A percentile compares a stretch with the other conserved stretches of the same genome.
Evolutionary conservation across 176 grass and related monocot species (phyloP).

Genomic region (Paspalum notatum): DNA sequence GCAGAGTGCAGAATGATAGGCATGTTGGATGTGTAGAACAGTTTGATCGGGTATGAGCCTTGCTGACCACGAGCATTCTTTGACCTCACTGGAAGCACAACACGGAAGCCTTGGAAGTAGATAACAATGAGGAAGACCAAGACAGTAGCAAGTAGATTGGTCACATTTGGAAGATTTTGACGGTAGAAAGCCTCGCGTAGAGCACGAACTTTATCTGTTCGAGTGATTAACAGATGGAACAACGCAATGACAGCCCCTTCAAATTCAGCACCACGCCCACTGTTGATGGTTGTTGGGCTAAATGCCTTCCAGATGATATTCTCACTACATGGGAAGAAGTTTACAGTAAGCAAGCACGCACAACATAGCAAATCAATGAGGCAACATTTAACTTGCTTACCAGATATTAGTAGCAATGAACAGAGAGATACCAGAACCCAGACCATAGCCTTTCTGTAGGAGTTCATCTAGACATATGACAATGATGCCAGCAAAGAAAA

Average conservation of each 20-base stretch:
- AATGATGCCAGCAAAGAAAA: slow-evolving; percentile 97
- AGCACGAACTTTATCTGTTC: slow-evolving; percentile 82
- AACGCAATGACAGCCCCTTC: slow-evolving; percentile 94
- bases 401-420: slow-evolving; percentile 98
- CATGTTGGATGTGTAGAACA: slow-evolving; percentile 98
- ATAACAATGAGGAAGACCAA: slow-evolving; percentile 95
- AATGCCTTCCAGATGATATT: slow-evolving; percentile 99
- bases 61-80: slow-evolving; percentile 93
- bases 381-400: slow-evolving; percentile 36
- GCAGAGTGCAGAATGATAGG: slow-evolving; percentile 95
- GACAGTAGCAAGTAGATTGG: slow-evolving; percentile 91
- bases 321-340: slow-evolving; percentile 51
- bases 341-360: slow-evolving; percentile 13
- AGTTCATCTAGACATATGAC: slow-evolving; percentile 95
- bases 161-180: slow-evolving; percentile 92
- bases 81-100: slow-evolving; percentile 92
- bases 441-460: slow-evolving; percentile 96
- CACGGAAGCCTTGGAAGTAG: slow-evolving; percentile 95
- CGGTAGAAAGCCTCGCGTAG: slow-evolving; percentile 89
- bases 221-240: slow-evolving; percentile 91
- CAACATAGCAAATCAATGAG: neutral
- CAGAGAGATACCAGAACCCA: slow-evolving; percentile 93
- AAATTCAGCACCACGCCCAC: slow-evolving; percentile 92
- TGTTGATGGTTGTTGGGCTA: slow-evolving; percentile 95
- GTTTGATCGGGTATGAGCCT: slow-evolving; percentile 95